These are phyloP conservation scores for Gossypium mustelinum DNA, from an alignment of 345 rosid genomes.

Conservation along the genomic window DNA sequence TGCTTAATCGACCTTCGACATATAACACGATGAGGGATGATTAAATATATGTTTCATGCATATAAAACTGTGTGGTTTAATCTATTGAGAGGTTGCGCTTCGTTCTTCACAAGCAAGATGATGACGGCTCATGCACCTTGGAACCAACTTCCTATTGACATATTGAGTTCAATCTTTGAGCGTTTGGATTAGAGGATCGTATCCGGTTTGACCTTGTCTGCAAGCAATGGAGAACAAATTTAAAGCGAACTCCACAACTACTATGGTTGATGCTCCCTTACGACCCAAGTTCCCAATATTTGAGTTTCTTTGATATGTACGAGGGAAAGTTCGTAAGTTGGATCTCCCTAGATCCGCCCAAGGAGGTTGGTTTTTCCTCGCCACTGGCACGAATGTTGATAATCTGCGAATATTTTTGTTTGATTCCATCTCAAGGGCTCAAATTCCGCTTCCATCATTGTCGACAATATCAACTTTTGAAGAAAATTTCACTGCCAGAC, in stretches of 20 bases:
- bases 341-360: not conserved
- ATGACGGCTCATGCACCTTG: not conserved
- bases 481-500: not conserved
- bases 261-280: not conserved
- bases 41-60: not conserved
- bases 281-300: not conserved
- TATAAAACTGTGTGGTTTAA: not conserved
- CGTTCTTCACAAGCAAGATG: not conserved
- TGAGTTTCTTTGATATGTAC: not conserved
- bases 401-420: not conserved
- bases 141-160: not conserved
- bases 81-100: not conserved
- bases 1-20: too few species aligned
- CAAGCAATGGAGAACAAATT: not conserved
- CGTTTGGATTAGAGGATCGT: not conserved
- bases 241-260: not conserved
- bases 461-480: not conserved
- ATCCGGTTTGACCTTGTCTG: not conserved
- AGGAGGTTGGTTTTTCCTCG: not conserved
- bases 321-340: not conserved
- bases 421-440: not conserved
- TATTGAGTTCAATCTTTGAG: not conserved
- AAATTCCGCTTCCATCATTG: not conserved
- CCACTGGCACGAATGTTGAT: not conserved
- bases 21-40: not conserved